A percentile compares a stretch with the other conserved stretches of the same genome.
These are phyloP conservation scores for Aspergillus funiculosus DNA, from an alignment of 495 filamentous ascomycete species.

Conservation along the genomic window DNA sequence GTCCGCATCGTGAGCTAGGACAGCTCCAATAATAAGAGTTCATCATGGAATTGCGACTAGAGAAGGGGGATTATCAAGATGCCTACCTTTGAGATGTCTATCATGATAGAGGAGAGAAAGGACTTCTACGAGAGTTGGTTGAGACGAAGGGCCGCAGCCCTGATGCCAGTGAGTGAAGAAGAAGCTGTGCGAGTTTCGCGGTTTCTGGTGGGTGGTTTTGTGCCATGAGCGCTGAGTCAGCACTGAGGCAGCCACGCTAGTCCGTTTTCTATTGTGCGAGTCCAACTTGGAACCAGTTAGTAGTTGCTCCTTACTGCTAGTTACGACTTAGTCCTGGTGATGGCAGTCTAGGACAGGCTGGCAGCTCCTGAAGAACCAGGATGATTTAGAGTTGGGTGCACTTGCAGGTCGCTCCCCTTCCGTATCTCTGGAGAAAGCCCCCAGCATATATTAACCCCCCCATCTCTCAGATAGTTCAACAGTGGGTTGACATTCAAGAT, in stretches of 20 bases:
- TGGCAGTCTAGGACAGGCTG: background rate
- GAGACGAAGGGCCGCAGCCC: constrained; percentile 37
- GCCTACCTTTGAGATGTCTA: constrained; percentile 36
- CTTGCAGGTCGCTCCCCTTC: background rate
- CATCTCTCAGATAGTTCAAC: background rate
- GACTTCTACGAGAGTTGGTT: constrained; percentile 14
- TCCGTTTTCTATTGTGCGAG: background rate
- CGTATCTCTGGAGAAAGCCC: background rate
- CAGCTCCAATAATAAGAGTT: constrained; percentile 90
- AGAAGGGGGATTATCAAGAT: background rate
- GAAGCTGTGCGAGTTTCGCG: constrained; percentile 16
- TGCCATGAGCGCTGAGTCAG: constrained; percentile 28
- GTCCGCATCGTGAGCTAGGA: constrained; percentile 64
- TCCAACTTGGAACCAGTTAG: background rate
- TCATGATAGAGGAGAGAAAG: constrained; percentile 26
- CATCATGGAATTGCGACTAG: constrained; percentile 47
- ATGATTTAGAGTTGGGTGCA: background rate
- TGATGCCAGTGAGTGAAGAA: constrained; percentile 21
- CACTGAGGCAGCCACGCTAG: no score
- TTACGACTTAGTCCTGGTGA: background rate
- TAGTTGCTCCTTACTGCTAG: background rate
- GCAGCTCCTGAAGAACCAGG: background rate
- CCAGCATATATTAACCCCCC: background rate
- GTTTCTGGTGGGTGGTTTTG: constrained; percentile 20
- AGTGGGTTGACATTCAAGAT: constrained; percentile 10